phyloP scores from a whole-genome alignment of 352 stramenopile species.

The Globisporangium nodosum region DNA sequence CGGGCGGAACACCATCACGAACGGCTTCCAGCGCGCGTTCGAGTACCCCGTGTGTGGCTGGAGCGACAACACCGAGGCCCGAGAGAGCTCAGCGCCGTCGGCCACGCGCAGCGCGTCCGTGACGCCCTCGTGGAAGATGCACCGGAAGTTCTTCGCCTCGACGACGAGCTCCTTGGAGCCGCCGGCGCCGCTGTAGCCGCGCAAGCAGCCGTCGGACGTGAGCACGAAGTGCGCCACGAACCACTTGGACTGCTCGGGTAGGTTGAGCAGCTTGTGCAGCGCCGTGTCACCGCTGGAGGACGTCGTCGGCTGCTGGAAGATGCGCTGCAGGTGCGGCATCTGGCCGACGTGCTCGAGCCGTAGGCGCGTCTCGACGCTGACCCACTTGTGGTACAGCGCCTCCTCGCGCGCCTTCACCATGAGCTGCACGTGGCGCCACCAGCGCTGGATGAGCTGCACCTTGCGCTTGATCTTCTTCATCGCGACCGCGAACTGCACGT shows the following conservation, averaged over 20 bases:
- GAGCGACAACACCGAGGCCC: neutral
- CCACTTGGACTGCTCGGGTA: slow-evolving; percentile 45
- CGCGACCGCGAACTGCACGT: slow-evolving; percentile 58
- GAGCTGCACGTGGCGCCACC: slow-evolving; percentile 52
- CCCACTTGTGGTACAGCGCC: slow-evolving; percentile 48
- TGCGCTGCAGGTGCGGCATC: slow-evolving; percentile 41
- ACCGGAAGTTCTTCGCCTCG: slow-evolving; percentile 45
- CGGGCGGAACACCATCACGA: slow-evolving; percentile 51
- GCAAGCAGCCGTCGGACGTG: slow-evolving; percentile 36
- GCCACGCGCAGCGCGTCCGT: neutral
- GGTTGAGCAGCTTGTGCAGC: slow-evolving; percentile 44
- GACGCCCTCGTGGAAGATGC: slow-evolving; percentile 35
- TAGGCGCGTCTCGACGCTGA: slow-evolving; percentile 36
- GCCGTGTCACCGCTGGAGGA: slow-evolving; percentile 7
- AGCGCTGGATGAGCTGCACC: slow-evolving; percentile 49
- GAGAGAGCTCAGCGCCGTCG: neutral
- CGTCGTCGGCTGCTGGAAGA: slow-evolving; percentile 36
- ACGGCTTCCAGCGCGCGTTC: slow-evolving; percentile 31
- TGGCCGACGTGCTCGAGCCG: slow-evolving; percentile 46
- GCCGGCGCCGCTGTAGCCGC: slow-evolving; percentile 18
- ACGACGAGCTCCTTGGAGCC: slow-evolving; percentile 30
- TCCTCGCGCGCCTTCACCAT: slow-evolving; percentile 50
- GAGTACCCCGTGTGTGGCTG: slow-evolving; percentile 20
- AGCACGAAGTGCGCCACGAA: slow-evolving; percentile 46
- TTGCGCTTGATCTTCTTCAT: slow-evolving; percentile 53